These are phyloP conservation scores for Lecanicillium sp. DNA, from an alignment of 2,329 filamentous ascomycete species.

Conservation along the genomic window DNA sequence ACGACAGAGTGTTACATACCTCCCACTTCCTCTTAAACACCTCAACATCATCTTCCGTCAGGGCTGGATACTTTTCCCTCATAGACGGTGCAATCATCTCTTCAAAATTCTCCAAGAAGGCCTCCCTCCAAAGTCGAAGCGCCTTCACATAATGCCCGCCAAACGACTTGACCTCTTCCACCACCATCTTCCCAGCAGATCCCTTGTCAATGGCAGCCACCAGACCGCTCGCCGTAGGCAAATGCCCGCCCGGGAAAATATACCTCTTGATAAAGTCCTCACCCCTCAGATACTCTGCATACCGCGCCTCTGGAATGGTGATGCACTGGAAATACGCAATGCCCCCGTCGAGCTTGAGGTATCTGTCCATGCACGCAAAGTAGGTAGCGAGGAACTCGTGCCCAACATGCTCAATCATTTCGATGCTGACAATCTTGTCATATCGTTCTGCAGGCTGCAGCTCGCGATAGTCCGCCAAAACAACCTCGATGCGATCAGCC, in stretches of 20 bases:
- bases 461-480: slow-evolving; percentile 61
- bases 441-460: slow-evolving; percentile 48
- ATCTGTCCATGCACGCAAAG: slow-evolving; percentile 54
- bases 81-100: slow-evolving; percentile 52
- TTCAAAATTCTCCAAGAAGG: slow-evolving; percentile 57
- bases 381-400: slow-evolving; percentile 60
- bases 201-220: slow-evolving; percentile 52
- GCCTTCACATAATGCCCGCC: slow-evolving; percentile 67
- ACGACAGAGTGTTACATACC: slow-evolving; percentile 26
- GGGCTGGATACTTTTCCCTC: slow-evolving; percentile 45
- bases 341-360: slow-evolving; percentile 60
- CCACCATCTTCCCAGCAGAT: slow-evolving; percentile 53
- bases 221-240: slow-evolving; percentile 52
- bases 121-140: slow-evolving; percentile 59
- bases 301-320: slow-evolving; percentile 64
- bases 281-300: slow-evolving; percentile 56
- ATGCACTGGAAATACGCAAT: slow-evolving; percentile 70
- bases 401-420: slow-evolving; percentile 72
- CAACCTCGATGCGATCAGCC: slow-evolving; percentile 51
- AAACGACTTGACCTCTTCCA: slow-evolving; percentile 63
- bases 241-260: slow-evolving; percentile 69
- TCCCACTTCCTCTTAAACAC: slow-evolving; percentile 68
- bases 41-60: slow-evolving; percentile 55
- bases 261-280: slow-evolving; percentile 72
- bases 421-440: slow-evolving; percentile 68